Base-by-base conservation (phyloP, 495 filamentous ascomycete species). In the Thermochaetoides thermophila region DNA sequence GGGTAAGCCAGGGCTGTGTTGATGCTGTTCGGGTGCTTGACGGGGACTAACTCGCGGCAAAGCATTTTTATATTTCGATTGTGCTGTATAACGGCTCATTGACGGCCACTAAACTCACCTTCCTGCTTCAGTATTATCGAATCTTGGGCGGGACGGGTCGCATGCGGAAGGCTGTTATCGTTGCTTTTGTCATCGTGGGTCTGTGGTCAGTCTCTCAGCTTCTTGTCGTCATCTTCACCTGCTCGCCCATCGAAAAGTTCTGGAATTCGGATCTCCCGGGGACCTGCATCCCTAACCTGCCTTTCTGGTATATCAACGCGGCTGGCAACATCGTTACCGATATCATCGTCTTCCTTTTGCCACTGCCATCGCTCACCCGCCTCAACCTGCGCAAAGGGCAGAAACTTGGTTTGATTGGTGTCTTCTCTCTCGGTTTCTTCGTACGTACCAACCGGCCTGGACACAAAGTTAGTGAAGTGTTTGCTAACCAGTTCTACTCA, bases 281-380 rank as follows among this genome's bases (percentile, higher is more conserved):
- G 5, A 56, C 34, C n/a, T 69, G 65, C 41, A 40, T 69, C 16
- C 56, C 67, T 32, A 49, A 57, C 29, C 46, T 55, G 13, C 54
- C 54, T 0, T 48, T 64, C 17, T 66, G 63, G 51, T 68, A 64
- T 46, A 46, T 57, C 35, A 71, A 64, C 44, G 59, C 60, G 3
- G 55, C 53, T 0, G 55, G 66, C 15, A 72, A 71, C 46, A 67
- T 74, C 27, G 29, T 61, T 16, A 64, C 61, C 24, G 69, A 74
- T 41, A 29, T 69, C 20, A 49, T 59, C 18, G 48, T 69, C 27
- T 60, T 68, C 24, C 17, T 66, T 0, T 60, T 73, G 26, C 71
- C 72, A 0, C 50, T 74, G 26, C 65, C 64, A 7, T 54, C 53
- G 1, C 17, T 55, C n/a, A 34, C 25, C 8, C 33, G 35, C 11